phyloP scores from a whole-genome alignment of 2,329 filamentous ascomycete genomes.

The Lasiodiplodia gonubiensis region DNA sequence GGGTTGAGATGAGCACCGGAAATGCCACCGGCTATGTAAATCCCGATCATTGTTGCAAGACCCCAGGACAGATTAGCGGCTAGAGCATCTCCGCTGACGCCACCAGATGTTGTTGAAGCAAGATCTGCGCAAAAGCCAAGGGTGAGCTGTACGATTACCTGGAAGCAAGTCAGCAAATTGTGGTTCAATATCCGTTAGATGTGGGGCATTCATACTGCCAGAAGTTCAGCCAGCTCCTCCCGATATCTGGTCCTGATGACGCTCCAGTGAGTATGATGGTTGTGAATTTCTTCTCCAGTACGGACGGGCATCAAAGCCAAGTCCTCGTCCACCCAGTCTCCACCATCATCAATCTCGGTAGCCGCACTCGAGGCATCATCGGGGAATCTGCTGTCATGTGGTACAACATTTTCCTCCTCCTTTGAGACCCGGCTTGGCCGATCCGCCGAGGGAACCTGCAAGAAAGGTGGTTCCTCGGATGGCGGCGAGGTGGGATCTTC shows the following conservation, averaged over 20 bases:
- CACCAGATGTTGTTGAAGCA: slow-evolving; percentile 54
- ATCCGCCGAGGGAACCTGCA: neutral
- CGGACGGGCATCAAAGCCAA: slow-evolving; percentile 51
- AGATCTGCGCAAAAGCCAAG: slow-evolving; percentile 60
- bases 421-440: neutral
- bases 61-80: slow-evolving; percentile 55
- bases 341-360: slow-evolving; percentile 42
- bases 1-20: slow-evolving; percentile 58
- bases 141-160: slow-evolving; percentile 27
- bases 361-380: slow-evolving; percentile 38
- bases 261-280: slow-evolving; percentile 52
- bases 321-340: slow-evolving; percentile 49
- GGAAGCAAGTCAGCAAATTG: neutral
- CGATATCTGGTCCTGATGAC: slow-evolving; percentile 57
- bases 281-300: slow-evolving; percentile 57
- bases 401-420: neutral
- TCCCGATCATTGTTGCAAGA: slow-evolving; percentile 59
- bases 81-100: slow-evolving; percentile 43
- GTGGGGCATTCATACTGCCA: slow-evolving; percentile 47
- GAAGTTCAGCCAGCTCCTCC: slow-evolving; percentile 60
- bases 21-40: slow-evolving; percentile 54
- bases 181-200: too few relatives aligned
- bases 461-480: neutral
- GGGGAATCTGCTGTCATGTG: slow-evolving; percentile 30
- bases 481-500: neutral